Evolutionary conservation across 345 rosid genomes (phyloP).

Genomic region (Citrus mangshanensis): DNA sequence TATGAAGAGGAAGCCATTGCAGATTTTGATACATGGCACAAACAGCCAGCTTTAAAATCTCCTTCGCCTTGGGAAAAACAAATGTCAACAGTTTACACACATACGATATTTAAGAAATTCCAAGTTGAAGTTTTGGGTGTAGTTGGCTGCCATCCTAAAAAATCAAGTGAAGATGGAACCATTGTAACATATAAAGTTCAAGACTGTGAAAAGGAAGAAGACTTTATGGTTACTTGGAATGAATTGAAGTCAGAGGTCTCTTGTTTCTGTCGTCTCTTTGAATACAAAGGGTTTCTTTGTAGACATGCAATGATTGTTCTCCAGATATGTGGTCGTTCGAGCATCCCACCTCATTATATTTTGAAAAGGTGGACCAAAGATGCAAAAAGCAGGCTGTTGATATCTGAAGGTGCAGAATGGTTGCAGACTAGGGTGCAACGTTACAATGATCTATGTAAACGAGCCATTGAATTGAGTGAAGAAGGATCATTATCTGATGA

Average conservation of each 20-base stretch:
- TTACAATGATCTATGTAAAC: conserved; percentile 45
- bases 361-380: conserved; percentile 60
- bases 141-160: conserved; percentile 56
- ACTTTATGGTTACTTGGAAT: conserved; percentile 52
- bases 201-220: conserved; percentile 47
- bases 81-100: conserved; percentile 48
- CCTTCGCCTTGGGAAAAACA: conserved; percentile 64
- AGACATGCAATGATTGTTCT: conserved; percentile 61
- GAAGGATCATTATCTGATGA: conserved; percentile 47
- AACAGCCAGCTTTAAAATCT: conserved; percentile 55
- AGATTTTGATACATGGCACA: conserved; percentile 58
- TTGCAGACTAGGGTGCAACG: conserved; percentile 39
- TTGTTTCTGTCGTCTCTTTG: conserved; percentile 48
- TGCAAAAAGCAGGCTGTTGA: conserved; percentile 38
- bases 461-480: conserved; percentile 49
- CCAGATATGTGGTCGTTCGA: conserved; percentile 47
- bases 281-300: conserved; percentile 53
- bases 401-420: conserved; percentile 31
- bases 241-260: conserved; percentile 39
- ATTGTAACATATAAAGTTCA: conserved; percentile 42
- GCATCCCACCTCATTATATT: conserved; percentile 46
- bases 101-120: conserved; percentile 52
- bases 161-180: conserved; percentile 34
- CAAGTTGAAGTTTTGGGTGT: conserved; percentile 59
- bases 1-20: conserved; percentile 55